phyloP scores from a whole-genome alignment of 2,329 filamentous ascomycete species.

The Zymoseptoria brevis region DNA sequence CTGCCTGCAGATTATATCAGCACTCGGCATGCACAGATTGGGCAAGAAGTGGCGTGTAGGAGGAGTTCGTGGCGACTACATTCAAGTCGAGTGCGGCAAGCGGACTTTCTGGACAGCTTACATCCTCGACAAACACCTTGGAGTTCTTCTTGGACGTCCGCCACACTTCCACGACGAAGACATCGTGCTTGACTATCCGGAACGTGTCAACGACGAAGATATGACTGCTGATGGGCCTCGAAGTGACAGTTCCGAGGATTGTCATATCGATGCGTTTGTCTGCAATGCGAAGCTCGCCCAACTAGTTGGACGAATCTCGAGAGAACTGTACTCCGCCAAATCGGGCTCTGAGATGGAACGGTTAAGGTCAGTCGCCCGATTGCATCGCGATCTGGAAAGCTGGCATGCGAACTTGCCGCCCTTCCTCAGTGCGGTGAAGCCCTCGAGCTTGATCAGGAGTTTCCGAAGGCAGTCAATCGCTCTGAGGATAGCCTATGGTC shows the following conservation, averaged over 20 bases:
- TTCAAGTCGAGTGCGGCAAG: conserved; percentile 46
- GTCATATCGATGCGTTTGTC: conserved; percentile 44
- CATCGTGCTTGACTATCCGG: conserved; percentile 54
- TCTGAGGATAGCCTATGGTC: conserved; percentile 28
- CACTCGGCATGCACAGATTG: conserved; percentile 11
- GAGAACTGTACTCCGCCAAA: conserved; percentile 29
- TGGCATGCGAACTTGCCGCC: conserved; percentile 34
- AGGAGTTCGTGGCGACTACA: conserved; percentile 31
- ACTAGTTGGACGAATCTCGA: conserved; percentile 27
- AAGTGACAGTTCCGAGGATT: conserved; percentile 32
- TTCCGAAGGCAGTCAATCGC: conserved; percentile 33
- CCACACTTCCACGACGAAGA: conserved; percentile 55
- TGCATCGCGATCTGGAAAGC: conserved; percentile 32
- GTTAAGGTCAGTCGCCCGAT: conserved; percentile 14
- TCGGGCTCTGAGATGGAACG: background rate
- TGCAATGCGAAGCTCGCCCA: conserved; percentile 38
- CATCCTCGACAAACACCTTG: conserved; percentile 55
- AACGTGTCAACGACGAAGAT: conserved; percentile 49
- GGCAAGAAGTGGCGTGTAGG: background rate
- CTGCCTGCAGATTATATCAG: conserved; percentile 16
- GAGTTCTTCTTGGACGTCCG: conserved; percentile 55
- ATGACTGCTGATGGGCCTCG: conserved; percentile 40
- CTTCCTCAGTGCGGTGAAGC: conserved; percentile 38
- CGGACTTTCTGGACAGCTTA: conserved; percentile 58
- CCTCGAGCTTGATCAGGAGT: conserved; percentile 39